These are phyloP conservation scores for Aspergillus piperis DNA, from an alignment of 2,329 filamentous ascomycete species.

Conservation along the genomic window DNA sequence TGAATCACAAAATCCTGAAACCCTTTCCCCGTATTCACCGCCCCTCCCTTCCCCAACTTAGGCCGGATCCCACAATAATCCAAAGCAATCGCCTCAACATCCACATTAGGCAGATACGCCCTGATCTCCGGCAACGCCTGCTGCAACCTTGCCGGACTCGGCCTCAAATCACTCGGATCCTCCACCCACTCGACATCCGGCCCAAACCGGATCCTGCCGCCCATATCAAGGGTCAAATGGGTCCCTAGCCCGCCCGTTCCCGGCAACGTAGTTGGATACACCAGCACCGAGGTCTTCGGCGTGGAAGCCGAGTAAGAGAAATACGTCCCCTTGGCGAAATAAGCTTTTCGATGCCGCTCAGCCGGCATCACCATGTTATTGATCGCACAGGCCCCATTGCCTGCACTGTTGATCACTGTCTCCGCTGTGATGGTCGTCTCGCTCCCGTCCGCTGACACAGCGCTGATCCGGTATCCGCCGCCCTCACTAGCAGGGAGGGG, in stretches of 20 bases:
- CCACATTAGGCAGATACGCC: constrained; percentile 74
- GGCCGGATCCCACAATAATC: constrained; percentile 93
- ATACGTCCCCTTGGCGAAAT: constrained; percentile 94
- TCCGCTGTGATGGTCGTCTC: constrained; percentile 66
- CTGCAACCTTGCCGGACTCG: constrained; percentile 63
- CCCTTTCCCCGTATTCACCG: constrained; percentile 56
- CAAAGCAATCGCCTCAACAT: constrained; percentile 65
- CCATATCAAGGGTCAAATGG: constrained; percentile 87
- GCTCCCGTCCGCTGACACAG: constrained; percentile 40
- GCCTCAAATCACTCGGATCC: constrained; percentile 66
- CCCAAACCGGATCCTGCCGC: constrained; percentile 82
- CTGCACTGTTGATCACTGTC: constrained; percentile 81
- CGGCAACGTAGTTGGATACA: constrained; percentile 84
- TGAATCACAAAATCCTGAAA: constrained; percentile 84
- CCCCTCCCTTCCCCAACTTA: constrained; percentile 69
- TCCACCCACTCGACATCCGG: constrained; percentile 95
- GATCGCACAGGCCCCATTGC: constrained; percentile 72
- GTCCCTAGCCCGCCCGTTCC: constrained; percentile 89
- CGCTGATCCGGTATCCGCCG: constrained; percentile 70
- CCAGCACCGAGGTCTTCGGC: constrained; percentile 69
- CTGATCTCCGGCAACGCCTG: constrained; percentile 73
- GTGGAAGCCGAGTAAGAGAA: constrained; percentile 73
- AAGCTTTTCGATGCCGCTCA: constrained; percentile 60
- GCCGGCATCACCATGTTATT: constrained; percentile 74
- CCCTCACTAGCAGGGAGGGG: constrained; percentile 46